Percentiles rank a stretch among this genome's conserved stretches.
These are phyloP conservation scores for Plectranthus barbatus DNA, from an alignment of 257 asterid genomes.

Conservation along the genomic window DNA sequence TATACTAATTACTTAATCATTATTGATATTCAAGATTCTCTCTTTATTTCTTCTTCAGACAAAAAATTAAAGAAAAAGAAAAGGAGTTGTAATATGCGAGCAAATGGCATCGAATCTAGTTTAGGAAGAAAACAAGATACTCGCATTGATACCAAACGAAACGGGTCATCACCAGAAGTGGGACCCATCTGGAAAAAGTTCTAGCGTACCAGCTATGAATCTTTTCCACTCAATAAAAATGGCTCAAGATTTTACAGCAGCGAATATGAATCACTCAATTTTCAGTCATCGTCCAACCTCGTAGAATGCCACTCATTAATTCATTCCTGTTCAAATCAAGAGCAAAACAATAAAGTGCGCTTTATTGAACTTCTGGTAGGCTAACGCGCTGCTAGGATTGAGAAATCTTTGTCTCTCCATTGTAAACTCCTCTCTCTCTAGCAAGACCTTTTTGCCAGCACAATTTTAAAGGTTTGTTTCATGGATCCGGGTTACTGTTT, in stretches of 20 bases:
- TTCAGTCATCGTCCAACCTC: slow-evolving; percentile 17
- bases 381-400: slow-evolving; percentile 16
- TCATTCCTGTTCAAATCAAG: not conserved
- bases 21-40: too few species aligned
- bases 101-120: slow-evolving; percentile 13
- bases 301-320: slow-evolving; percentile 3
- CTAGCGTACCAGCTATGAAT: slow-evolving; percentile 1
- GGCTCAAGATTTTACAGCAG: slow-evolving; percentile 2
- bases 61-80: too few species aligned
- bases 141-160: slow-evolving; percentile 17
- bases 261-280: slow-evolving; percentile 44
- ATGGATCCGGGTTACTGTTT: not conserved
- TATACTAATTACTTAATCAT: too few species aligned
- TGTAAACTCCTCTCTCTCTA: slow-evolving; percentile 9
- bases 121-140: slow-evolving; percentile 4
- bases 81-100: not conserved
- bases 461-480: slow-evolving; percentile 9
- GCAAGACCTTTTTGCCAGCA: slow-evolving; percentile 14
- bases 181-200: slow-evolving; percentile 21
- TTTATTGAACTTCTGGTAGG: slow-evolving; percentile 20
- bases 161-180: slow-evolving; percentile 12
- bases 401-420: slow-evolving; percentile 16
- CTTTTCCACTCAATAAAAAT: not conserved
- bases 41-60: too few species aligned
- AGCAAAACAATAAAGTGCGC: not conserved